Conservation (phyloP, 345 rosid genomes). For the Eucalyptus brandiana region DNA sequence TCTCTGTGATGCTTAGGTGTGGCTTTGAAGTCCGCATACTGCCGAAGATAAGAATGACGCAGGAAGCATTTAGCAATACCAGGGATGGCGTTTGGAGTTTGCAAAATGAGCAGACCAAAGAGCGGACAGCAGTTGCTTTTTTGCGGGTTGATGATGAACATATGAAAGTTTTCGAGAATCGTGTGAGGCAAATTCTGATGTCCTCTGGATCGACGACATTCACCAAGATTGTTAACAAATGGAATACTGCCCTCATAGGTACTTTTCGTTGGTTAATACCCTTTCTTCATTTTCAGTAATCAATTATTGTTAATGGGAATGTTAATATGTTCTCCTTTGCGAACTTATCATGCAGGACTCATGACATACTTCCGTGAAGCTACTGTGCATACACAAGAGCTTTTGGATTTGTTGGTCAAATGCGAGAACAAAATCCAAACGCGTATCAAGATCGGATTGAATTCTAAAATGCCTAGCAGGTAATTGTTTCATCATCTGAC, state of each 20-base stretch:
- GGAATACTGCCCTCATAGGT: slow-evolving; percentile 99
- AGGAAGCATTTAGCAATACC: slow-evolving; percentile 96
- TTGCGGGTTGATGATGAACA: slow-evolving; percentile 97
- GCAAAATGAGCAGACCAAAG: slow-evolving; percentile 99
- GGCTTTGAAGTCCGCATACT: slow-evolving; percentile 96
- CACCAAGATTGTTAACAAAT: slow-evolving; percentile 95
- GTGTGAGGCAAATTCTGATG: slow-evolving; percentile 99
- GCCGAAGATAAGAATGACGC: slow-evolving; percentile 99
- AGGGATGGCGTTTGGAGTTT: slow-evolving; percentile 97
- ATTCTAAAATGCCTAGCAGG: slow-evolving; percentile 99
- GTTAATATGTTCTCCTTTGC: neutral
- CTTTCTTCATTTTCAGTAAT: neutral
- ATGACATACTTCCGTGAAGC: slow-evolving; percentile 99
- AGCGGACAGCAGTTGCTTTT: slow-evolving; percentile 96
- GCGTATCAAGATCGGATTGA: slow-evolving; percentile 92
- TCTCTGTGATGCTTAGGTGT: slow-evolving; percentile 35
- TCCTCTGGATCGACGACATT: slow-evolving; percentile 98
- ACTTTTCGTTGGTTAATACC: neutral
- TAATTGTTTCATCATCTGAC: slow-evolving; percentile 1
- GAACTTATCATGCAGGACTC: slow-evolving; percentile 35
- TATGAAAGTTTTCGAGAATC: slow-evolving; percentile 97
- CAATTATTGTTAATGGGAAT: neutral
- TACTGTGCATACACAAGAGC: slow-evolving; percentile 98
- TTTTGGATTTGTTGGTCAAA: slow-evolving; percentile 88
- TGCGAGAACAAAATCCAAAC: slow-evolving; percentile 99